phyloP scores from a whole-genome alignment of 306 rosid species.

The cucumber (Cucumis sativus) region Cucumber_9930_V3 NC_026660.2:1998001-1998500 shows the following conservation, averaged over 20 bases:
- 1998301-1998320: constrained; percentile 1
- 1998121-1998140: not conserved
- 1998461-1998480: too few relatives aligned
- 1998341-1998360: not conserved
- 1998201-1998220: constrained; percentile 79
- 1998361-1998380: not conserved
- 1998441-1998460: too few relatives aligned
- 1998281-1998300: constrained; percentile 72
- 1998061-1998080: not conserved
- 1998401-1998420: not conserved
- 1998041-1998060: not conserved
- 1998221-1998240: constrained; percentile 60
- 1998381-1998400: not conserved
- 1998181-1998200: constrained; percentile 31
- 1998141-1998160: not conserved
- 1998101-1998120: not conserved
- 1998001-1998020: not conserved
- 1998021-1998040: not conserved
- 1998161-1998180: not conserved
- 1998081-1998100: not conserved
- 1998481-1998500: too few relatives aligned
- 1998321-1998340: not conserved
- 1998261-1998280: constrained; percentile 70
- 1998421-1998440: not conserved
- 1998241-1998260: constrained; percentile 66